A percentile compares a stretch with the other conserved stretches of the same genome.
Evolutionary conservation across 495 filamentous ascomycete genomes (phyloP).

Genomic region (Aspergillus funiculosus): DNA sequence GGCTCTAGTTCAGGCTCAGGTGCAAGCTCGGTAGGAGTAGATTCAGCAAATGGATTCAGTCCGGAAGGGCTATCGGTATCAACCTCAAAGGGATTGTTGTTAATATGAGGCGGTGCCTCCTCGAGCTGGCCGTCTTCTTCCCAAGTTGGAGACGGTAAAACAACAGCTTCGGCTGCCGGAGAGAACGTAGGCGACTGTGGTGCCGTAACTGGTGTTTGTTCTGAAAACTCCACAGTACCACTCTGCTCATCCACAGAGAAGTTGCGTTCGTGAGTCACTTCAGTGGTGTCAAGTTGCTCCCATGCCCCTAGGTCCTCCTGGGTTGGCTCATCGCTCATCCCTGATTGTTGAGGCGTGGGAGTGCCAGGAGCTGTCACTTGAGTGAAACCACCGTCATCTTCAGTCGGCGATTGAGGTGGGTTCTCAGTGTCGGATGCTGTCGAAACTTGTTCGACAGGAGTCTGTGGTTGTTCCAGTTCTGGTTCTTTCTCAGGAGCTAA

Average conservation of each 20-base stretch:
- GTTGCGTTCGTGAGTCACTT: constrained; percentile 12
- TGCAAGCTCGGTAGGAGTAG: constrained; percentile 6
- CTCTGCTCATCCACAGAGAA: constrained; percentile 16
- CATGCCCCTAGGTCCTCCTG: constrained; percentile 17
- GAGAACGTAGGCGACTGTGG: constrained; percentile 25
- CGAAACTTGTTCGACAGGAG: constrained; percentile 20
- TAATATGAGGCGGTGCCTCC: not conserved
- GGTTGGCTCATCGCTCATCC: constrained; percentile 20
- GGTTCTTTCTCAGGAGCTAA: constrained; percentile 11
- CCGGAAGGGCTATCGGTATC: not conserved
- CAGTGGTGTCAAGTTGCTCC: constrained; percentile 8
- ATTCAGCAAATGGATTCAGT: not conserved
- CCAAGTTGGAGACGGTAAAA: constrained; percentile 6
- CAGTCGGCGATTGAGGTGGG: constrained; percentile 15
- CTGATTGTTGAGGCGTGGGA: constrained; percentile 12
- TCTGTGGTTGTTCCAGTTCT: constrained; percentile 17
- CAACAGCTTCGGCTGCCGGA: constrained; percentile 15
- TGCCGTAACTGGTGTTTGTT: constrained; percentile 22
- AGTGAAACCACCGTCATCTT: constrained; percentile 20
- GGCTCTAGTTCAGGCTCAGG: constrained; percentile 4
- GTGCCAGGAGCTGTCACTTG: constrained; percentile 17
- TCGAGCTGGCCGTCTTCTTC: constrained; percentile 4
- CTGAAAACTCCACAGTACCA: constrained; percentile 12
- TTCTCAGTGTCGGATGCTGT: constrained; percentile 19
- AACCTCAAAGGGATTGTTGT: not conserved